A percentile compares a stretch with the other conserved stretches of the same genome.
These are phyloP conservation scores for Chrysoporthe puriensis DNA, from an alignment of 2,329 filamentous ascomycete species.

Conservation along the genomic window DNA sequence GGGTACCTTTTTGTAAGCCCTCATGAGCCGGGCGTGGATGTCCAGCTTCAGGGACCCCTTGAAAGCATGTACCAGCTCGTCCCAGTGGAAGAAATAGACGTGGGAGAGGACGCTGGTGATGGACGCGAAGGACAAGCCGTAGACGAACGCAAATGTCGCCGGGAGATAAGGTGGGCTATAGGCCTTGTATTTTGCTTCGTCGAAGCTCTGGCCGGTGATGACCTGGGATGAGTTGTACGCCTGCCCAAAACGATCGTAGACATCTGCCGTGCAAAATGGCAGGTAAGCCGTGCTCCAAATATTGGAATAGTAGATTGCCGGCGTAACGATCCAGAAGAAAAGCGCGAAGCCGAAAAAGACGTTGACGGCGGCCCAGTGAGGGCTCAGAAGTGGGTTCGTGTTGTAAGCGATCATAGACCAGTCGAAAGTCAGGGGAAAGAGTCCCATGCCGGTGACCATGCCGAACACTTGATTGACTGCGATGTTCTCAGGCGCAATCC, in stretches of 20 bases:
- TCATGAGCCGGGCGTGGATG: conserved; percentile 48
- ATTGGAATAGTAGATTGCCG: conserved; percentile 52
- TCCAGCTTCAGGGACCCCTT: conserved; percentile 40
- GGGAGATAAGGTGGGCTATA: conserved; percentile 59
- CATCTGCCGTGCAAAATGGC: conserved; percentile 55
- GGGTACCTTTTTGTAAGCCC: conserved; percentile 43
- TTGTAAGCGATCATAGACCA: conserved; percentile 55
- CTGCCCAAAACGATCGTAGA: conserved; percentile 56
- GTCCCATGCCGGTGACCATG: conserved; percentile 60
- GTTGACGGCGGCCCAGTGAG: conserved; percentile 51
- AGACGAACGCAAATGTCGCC: conserved; percentile 45
- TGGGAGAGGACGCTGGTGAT: conserved; percentile 39
- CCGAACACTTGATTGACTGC: conserved; percentile 69
- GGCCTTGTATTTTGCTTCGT: conserved; percentile 50
- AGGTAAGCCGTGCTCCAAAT: conserved; percentile 56
- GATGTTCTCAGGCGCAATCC: conserved; percentile 64
- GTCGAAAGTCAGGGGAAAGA: conserved; percentile 69
- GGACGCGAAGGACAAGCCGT: conserved; percentile 37
- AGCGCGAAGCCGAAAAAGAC: conserved; percentile 46
- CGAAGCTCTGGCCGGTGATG: conserved; percentile 48
- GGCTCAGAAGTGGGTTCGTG: conserved; percentile 45
- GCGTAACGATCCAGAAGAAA: conserved; percentile 52
- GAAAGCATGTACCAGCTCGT: conserved; percentile 36
- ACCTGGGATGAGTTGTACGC: conserved; percentile 54
- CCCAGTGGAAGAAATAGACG: conserved; percentile 71